A percentile compares a stretch with the other conserved stretches of the same genome.
These are phyloP conservation scores for Emericellopsis atlantica DNA, from an alignment of 2,329 filamentous ascomycete genomes.

Conservation along the genomic window DNA sequence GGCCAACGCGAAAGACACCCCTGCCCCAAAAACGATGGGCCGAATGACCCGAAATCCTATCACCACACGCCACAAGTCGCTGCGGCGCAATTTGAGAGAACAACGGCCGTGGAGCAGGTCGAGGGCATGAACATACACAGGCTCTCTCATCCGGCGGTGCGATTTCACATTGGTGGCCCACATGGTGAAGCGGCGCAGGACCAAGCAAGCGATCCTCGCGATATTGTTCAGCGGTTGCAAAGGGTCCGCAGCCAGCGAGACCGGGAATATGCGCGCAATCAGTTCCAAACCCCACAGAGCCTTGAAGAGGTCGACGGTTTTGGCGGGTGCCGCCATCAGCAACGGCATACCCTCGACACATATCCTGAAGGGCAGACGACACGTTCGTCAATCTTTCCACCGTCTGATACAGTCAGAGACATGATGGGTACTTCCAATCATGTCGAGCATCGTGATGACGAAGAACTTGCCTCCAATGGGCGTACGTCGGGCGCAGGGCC, in stretches of 20 bases:
- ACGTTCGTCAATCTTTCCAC: not conserved
- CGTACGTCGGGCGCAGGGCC: constrained; percentile 21
- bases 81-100: constrained; percentile 40
- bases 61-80: constrained; percentile 41
- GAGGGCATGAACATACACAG: constrained; percentile 18
- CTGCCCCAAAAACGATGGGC: not conserved
- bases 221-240: constrained; percentile 21
- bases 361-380: not conserved
- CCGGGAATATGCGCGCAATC: constrained; percentile 24
- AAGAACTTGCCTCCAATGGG: not conserved
- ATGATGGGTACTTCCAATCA: not conserved
- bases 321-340: constrained; percentile 10
- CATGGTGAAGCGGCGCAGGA: constrained; percentile 6
- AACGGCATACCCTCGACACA: constrained; percentile 9
- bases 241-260: constrained; percentile 25
- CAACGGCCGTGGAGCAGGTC: constrained; percentile 31
- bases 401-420: no score
- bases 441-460: not conserved
- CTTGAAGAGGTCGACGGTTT: constrained; percentile 22
- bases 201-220: constrained; percentile 14
- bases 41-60: constrained; percentile 15
- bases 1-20: no score
- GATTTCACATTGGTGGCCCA: constrained; percentile 19
- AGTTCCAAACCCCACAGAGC: constrained; percentile 25
- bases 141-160: constrained; percentile 28